Percentiles rank a stretch among this genome's conserved stretches.
Evolutionary conservation across 2,329 filamentous ascomycete species (phyloP).

Genomic region (Aspergillus luchuensis): DNA sequence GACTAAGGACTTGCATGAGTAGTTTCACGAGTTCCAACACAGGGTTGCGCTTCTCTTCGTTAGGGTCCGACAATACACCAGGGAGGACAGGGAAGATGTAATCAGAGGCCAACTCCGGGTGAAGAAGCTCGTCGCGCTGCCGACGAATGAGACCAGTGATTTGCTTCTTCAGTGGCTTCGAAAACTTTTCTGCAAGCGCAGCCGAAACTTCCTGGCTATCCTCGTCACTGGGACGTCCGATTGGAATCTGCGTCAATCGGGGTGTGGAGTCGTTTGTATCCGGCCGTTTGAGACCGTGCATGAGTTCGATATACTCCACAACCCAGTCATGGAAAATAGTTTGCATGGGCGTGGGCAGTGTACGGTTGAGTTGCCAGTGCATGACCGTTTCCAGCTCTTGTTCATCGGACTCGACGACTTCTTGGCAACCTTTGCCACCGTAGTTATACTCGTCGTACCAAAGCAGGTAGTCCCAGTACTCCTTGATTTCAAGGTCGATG

Average conservation of each 20-base stretch:
- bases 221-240: slow-evolving; percentile 60
- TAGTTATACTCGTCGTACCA: slow-evolving; percentile 99
- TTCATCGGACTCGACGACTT: slow-evolving; percentile 73
- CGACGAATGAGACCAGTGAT: slow-evolving; percentile 78
- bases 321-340: slow-evolving; percentile 88
- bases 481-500: slow-evolving; percentile 93
- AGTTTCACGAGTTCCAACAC: slow-evolving; percentile 89
- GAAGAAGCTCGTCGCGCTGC: slow-evolving; percentile 84
- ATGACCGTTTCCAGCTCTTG: slow-evolving; percentile 89
- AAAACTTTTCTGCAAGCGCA: slow-evolving; percentile 78
- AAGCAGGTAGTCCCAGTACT: slow-evolving; percentile 98
- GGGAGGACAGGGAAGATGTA: slow-evolving; percentile 81
- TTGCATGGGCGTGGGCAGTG: slow-evolving; percentile 78
- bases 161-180: slow-evolving; percentile 87
- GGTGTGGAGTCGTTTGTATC: slow-evolving; percentile 61
- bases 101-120: slow-evolving; percentile 83
- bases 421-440: slow-evolving; percentile 85
- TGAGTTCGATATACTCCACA: slow-evolving; percentile 89
- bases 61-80: slow-evolving; percentile 45
- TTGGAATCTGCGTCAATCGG: slow-evolving; percentile 62
- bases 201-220: slow-evolving; percentile 62
- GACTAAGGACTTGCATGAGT: slow-evolving; percentile 85
- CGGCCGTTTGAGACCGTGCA: slow-evolving; percentile 82
- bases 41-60: slow-evolving; percentile 68
- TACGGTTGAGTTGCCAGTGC: slow-evolving; percentile 96